Base-by-base conservation (phyloP, 1,284 basidiomycete genomes). In the Moesziomyces globuligerus region DNA sequence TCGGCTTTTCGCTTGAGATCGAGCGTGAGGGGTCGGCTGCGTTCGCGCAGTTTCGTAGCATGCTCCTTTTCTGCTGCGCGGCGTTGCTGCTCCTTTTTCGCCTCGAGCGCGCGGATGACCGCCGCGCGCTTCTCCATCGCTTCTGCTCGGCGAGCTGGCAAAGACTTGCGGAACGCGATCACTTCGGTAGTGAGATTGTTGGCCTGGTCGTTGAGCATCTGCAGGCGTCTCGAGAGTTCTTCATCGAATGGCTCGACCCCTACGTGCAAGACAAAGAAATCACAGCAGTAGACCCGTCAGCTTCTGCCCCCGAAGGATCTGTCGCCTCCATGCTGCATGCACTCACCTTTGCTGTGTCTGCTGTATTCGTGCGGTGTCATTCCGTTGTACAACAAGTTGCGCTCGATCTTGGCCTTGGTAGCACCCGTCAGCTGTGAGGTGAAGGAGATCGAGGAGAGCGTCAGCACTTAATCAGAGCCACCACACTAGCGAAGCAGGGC, bases 221-320 rank as follows among this genome's bases (percentile, higher is more conserved):
- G 67, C 1, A 70, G 25, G 8, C 52, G 45, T 21, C 67, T 44
- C 7, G 67, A 70, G n/a, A 70, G 60, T 25, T 59, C 55, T 32
- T 70, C 67, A 21, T 70, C 60, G 47, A 70, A 70, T 25, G 67
- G 67, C 34, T 70, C 67, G 36, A 70, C 29, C 2, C 59, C 66
- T 62, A 46, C 24, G 11, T 9, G 26, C 6, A 28, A 20, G 24
- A 7, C n/a, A n/a, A n/a, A n/a, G n/a, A n/a, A n/a, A n/a, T n/a
- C n/a, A n/a, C n/a, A n/a, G n/a, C n/a, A n/a, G n/a, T n/a, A n/a
- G n/a, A n/a, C n/a, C n/a, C n/a, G n/a, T n/a, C n/a, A n/a, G n/a
- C n/a, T n/a, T n/a, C n/a, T n/a, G n/a, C n/a, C n/a, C n/a, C n/a
- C n/a, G n/a, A n/a, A n/a, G n/a, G n/a, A n/a, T n/a, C n/a, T n/a